Percentiles rank a stretch among this genome's conserved stretches.
phyloP scores from a whole-genome alignment of 352 stramenopile species.

The Chrysophaeum taylorii region DNA sequence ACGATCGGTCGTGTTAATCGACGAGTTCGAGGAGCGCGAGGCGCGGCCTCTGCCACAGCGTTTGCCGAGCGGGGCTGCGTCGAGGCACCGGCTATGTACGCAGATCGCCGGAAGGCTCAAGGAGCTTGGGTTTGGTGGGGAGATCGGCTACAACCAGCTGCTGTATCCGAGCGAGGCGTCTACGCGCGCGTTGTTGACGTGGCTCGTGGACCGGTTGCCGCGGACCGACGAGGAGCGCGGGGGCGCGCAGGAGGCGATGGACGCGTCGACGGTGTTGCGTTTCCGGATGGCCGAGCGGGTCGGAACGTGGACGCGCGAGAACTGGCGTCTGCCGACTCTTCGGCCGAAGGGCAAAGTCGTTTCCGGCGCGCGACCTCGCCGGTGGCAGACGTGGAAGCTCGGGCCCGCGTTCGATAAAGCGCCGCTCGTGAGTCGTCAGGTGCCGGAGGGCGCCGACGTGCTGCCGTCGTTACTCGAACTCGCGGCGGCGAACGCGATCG shows the following conservation, averaged over 20 bases:
- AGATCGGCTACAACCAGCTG: constrained; percentile 74
- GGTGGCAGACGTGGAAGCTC: neutral
- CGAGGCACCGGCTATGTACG: constrained; percentile 57
- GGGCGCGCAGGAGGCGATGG: neutral
- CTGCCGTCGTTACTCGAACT: neutral
- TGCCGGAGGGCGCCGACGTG: neutral
- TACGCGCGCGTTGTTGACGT: constrained; percentile 60
- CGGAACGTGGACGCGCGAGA: neutral
- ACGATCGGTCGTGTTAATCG: neutral
- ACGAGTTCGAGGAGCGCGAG: neutral
- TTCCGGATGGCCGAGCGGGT: neutral
- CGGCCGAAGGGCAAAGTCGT: too few species aligned
- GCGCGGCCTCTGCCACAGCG: neutral
- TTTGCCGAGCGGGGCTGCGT: constrained; percentile 48
- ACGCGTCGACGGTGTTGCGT: neutral
- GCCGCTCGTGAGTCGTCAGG: neutral
- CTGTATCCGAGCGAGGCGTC: constrained; percentile 69
- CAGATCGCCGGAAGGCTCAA: constrained; percentile 60
- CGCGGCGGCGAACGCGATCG: neutral
- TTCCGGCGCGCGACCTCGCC: neutral
- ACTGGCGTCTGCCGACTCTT: neutral
- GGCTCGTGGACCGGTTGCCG: constrained; percentile 62
- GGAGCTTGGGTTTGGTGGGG: constrained; percentile 59
- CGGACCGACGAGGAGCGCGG: constrained; percentile 19
- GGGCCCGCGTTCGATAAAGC: neutral